Evolutionary conservation across 441 rosid genomes (phyloP), one percentile per base, ranked within the genome.

Genomic region (Populus hybrid): DNA sequence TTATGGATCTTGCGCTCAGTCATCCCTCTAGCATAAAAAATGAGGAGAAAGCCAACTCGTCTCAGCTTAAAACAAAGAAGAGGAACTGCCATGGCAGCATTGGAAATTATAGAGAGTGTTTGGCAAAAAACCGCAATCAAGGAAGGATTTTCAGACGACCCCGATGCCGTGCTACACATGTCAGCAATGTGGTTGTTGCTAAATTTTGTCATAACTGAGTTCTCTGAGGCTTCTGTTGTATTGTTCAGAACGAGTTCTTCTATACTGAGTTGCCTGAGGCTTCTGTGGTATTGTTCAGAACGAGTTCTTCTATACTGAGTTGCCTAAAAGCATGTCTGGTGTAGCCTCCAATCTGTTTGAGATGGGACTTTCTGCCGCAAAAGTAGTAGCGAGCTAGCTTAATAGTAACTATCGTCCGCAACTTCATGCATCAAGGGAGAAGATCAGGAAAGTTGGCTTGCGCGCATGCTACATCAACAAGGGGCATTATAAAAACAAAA

Each of bases 121-220:
- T 24, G 89, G 21, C 68, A 82, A 71, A 42, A 77, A 66, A 78
- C 67, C 26, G 83, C 83, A 12, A 64, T 78, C 66, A 14, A 16
- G 20, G 67, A 80, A 73, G 89, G 86, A 28, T 42, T 77, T 24
- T 77, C 78, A 3, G 89, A 84, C 66, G 61, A 79, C 71, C 86
- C 84, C 0, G 64, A 59, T 4, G 89, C 81, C 14, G 63, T 32
- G 1, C 72, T 76, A 36, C 35, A 67, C 73, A 79, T 88, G 79
- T 90, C 96, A 0, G 94, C 87, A 5, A 76, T 86, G 81, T 93
- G 95, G 94, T 46, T 89, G 23, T 10, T 88, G 16, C 90, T 89
- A 24, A 72, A 79, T 75, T 21, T 79, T 69, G 36, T 83, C 30
- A 40, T 88, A 11, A 57, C 71, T 18, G 94, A 93, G 28, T 35